Conservation (phyloP, 768 basidiomycete genomes). For the Ephemerocybe angulata region DNA sequence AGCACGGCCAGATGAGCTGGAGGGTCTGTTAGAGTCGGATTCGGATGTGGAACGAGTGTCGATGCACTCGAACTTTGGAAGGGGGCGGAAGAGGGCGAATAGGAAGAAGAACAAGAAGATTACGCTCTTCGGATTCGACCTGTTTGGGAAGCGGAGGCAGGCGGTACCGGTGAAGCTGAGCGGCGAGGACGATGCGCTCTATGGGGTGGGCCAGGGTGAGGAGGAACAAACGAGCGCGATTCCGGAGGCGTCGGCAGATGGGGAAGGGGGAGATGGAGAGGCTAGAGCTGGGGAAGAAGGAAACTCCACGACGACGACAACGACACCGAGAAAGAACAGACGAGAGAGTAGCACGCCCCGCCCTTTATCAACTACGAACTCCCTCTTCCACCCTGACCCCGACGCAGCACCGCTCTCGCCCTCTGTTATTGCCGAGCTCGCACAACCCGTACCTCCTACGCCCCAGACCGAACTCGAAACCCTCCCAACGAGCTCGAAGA, state of each 20-base stretch:
- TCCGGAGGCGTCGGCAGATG: conserved; percentile 9
- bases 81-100: conserved; percentile 25
- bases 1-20: conserved; percentile 35
- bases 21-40: conserved; percentile 41
- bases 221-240: neutral
- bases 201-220: conserved; percentile 11
- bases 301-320: neutral
- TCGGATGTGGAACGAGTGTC: conserved; percentile 62
- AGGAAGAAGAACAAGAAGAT: conserved; percentile 37
- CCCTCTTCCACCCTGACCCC: conserved; percentile 54
- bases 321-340: too few species aligned
- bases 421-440: conserved; percentile 50
- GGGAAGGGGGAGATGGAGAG: neutral
- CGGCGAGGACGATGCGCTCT: conserved; percentile 45
- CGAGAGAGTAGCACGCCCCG: neutral
- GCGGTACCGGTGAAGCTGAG: conserved; percentile 54
- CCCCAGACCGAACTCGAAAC: too few species aligned
- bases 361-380: conserved; percentile 1
- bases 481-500: too few species aligned
- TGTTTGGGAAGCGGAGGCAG: conserved; percentile 50
- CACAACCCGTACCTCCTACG: too few species aligned
- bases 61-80: conserved; percentile 58
- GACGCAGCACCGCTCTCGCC: conserved; percentile 67
- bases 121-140: conserved; percentile 60
- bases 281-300: neutral